These are phyloP conservation scores for Colletotrichum sp. DNA, from an alignment of 2,329 filamentous ascomycete genomes.

Conservation along the genomic window DNA sequence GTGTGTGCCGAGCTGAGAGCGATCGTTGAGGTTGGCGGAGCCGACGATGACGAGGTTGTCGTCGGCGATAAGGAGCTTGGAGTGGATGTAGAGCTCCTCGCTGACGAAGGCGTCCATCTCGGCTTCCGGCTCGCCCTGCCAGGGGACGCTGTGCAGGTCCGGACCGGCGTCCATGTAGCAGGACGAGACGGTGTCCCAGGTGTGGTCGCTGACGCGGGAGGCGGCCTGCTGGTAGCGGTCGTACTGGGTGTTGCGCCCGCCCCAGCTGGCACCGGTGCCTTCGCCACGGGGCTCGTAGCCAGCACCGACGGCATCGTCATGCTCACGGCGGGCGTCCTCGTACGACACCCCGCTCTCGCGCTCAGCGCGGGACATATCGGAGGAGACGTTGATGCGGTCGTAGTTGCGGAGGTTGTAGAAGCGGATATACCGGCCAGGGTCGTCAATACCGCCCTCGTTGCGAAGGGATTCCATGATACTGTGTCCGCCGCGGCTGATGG, in stretches of 20 bases:
- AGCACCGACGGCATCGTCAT: slow-evolving; percentile 62
- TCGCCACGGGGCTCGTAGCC: slow-evolving; percentile 43
- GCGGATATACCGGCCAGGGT: slow-evolving; percentile 76
- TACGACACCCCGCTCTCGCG: slow-evolving; percentile 69
- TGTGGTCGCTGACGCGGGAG: slow-evolving; percentile 54
- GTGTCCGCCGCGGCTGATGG: slow-evolving; percentile 77
- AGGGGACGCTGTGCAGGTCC: slow-evolving; percentile 66
- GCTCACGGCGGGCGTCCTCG: slow-evolving; percentile 67
- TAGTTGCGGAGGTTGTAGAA: slow-evolving; percentile 89
- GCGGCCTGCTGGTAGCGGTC: slow-evolving; percentile 77
- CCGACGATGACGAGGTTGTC: slow-evolving; percentile 84
- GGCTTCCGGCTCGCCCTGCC: slow-evolving; percentile 58
- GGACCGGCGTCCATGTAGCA: slow-evolving; percentile 85
- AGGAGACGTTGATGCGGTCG: slow-evolving; percentile 78
- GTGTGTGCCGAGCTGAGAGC: slow-evolving; percentile 81
- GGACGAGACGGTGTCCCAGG: slow-evolving; percentile 77
- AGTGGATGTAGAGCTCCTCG: slow-evolving; percentile 68
- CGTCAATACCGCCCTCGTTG: slow-evolving; percentile 68
- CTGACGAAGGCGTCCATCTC: slow-evolving; percentile 67
- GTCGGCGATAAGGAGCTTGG: slow-evolving; percentile 80
- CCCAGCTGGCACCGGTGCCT: slow-evolving; percentile 30
- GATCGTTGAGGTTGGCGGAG: slow-evolving; percentile 63
- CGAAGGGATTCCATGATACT: slow-evolving; percentile 77
- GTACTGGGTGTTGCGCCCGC: slow-evolving; percentile 54
- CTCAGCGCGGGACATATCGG: slow-evolving; percentile 66